Evolutionary conservation across 805 yeast species (phyloP).

Genomic region (Jamesozyma gamospora): DNA sequence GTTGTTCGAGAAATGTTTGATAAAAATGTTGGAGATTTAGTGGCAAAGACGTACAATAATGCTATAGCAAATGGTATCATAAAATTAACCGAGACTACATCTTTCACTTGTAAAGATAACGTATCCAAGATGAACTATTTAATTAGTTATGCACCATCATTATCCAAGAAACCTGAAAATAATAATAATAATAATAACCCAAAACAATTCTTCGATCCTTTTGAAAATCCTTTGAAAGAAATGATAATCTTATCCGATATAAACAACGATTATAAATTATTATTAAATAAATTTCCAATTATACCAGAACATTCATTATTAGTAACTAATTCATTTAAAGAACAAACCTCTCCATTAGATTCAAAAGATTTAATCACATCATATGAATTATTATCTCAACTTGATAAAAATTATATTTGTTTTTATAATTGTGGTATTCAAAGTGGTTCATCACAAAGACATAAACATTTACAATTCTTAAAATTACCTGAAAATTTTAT

Average conservation of each 20-base stretch:
- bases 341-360: conserved; percentile 62
- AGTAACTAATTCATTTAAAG: conserved; percentile 62
- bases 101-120: conserved; percentile 25
- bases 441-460: conserved; percentile 92
- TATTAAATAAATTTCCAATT: conserved; percentile 83
- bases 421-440: conserved; percentile 83
- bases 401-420: conserved; percentile 52
- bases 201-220: conserved; percentile 71
- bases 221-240: conserved; percentile 68
- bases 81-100: conserved; percentile 41
- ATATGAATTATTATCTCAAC: conserved; percentile 41
- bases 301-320: conserved; percentile 68
- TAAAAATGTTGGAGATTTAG: conserved; percentile 29
- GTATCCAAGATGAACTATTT: conserved; percentile 26
- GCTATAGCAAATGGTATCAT: conserved; percentile 42
- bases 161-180: conserved; percentile 30
- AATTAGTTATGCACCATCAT: conserved; percentile 26
- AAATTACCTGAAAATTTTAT: conserved; percentile 50
- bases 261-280: conserved; percentile 44
- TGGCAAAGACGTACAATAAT: conserved; percentile 34
- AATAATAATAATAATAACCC: conserved; percentile 23
- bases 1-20: too few species aligned
- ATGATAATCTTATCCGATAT: conserved; percentile 49
- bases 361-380: conserved; percentile 60
- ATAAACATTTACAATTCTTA: conserved; percentile 85